Base-by-base conservation (phyloP, 257 asterid genomes). In the Primulina huaijiensis region DNA sequence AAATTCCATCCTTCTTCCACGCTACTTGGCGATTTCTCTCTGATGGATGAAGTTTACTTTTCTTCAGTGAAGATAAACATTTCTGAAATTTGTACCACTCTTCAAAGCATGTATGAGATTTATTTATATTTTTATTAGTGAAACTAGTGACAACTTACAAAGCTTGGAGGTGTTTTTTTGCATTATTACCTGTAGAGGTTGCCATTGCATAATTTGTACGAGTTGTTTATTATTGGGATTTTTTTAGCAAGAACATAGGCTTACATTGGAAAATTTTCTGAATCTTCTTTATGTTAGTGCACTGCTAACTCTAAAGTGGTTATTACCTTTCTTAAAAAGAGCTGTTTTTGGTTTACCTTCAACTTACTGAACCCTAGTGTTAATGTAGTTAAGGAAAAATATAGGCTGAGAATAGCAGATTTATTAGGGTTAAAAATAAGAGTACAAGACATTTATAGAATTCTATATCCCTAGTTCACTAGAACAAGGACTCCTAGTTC, bases 1-100 rank as follows among this genome's bases (percentile, higher is more conserved):
- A 82, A 90, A 76, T 93, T 93, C 74, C 87, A 82, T 75, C 99
- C 96, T 34, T 82, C 82, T 75, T 81, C 89, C 67, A 78, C 76
- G 62, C 73, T 78, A 56, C 61, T 71, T 83, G 92, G 80, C 65
- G 95, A 85, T 80, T 75, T 87, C 79, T 74, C 83, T 62, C 67
- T 77, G 64, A 78, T 67, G 72, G 89, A 83, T 74, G 87, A 87
- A 81, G 82, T 83, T 53, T 82, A 78, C 80, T 68, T 93, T 66
- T 86, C 89, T 43, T 89, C 90, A 64, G 69, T 90, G 77, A 89
- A 80, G 81, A 76, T 90, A 79, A 83, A 70, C 82, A 85, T 90
- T 69, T 80, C 80, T 66, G 88, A 85, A 75, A 75, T 84, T 72
- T 82, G 74, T 64, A 75, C 84, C 71, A 75, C 83, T 69, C 79